Evolutionary conservation across 1,284 basidiomycete species (phyloP).

Genomic region (Ceratobasidium sp.): DNA sequence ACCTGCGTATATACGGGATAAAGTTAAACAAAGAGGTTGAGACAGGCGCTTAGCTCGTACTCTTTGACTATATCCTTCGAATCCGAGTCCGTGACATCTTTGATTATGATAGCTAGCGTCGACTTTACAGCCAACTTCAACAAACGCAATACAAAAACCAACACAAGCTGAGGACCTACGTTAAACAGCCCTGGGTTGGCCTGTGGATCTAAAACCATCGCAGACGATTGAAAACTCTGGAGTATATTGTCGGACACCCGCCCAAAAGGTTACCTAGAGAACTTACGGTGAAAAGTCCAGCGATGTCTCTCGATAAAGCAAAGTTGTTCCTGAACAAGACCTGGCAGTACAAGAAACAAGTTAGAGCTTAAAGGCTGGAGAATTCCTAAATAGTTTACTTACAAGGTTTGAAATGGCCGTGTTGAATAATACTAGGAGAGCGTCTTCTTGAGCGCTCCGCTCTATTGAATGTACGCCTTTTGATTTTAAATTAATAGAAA

Average conservation of each 20-base stretch:
- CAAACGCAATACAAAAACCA: no score
- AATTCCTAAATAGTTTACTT: neutral
- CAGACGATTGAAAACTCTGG: constrained; percentile 75
- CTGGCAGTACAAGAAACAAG: constrained; percentile 43
- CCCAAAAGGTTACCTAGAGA: no score
- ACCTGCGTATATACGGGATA: constrained; percentile 59
- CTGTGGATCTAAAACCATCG: constrained; percentile 70
- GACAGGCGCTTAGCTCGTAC: neutral
- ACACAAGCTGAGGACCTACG: no score
- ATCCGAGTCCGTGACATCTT: constrained; percentile 74
- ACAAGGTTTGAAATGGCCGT: constrained; percentile 73
- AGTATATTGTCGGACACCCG: constrained; percentile 55
- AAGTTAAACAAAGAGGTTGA: constrained; percentile 15
- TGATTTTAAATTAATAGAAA: neutral
- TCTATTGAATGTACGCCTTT: constrained; percentile 77
- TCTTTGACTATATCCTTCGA: constrained; percentile 68
- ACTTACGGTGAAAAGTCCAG: constrained; percentile 64
- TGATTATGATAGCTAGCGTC: constrained; percentile 73
- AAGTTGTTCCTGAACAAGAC: constrained; percentile 65
- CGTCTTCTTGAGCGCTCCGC: constrained; percentile 71
- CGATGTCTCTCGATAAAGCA: constrained; percentile 58
- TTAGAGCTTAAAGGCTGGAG: constrained; percentile 1
- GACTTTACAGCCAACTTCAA: no score
- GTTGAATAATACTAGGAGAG: constrained; percentile 73
- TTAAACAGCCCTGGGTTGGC: no score